Conservation (phyloP, 768 basidiomycete species). For the Mycena kentingensis region DNA sequence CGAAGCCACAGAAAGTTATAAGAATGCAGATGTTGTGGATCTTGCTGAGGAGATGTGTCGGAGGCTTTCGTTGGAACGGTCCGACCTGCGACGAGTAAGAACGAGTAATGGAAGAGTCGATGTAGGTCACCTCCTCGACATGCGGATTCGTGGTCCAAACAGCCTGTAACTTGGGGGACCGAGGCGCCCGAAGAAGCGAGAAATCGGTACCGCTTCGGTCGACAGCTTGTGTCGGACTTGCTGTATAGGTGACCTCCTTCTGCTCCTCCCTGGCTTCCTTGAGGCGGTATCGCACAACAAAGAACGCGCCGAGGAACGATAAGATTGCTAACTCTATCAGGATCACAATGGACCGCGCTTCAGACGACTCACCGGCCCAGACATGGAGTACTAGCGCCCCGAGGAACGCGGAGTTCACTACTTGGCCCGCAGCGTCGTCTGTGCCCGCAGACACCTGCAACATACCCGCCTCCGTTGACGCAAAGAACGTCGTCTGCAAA, state of each 20-base stretch:
- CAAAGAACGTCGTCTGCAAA: slow-evolving; percentile 61
- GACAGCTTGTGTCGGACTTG: slow-evolving; percentile 13
- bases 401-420: slow-evolving; percentile 49
- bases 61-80: slow-evolving; percentile 42
- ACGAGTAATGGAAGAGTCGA: too few relatives aligned
- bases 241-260: slow-evolving; percentile 35
- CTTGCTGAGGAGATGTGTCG: slow-evolving; percentile 49
- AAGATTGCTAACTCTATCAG: slow-evolving; percentile 28
- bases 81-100: too few relatives aligned
- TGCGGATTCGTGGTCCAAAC: slow-evolving; percentile 51
- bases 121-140: slow-evolving; percentile 50
- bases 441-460: slow-evolving; percentile 34
- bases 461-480: slow-evolving; percentile 56
- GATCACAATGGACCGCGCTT: not conserved
- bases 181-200: not conserved
- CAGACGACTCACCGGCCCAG: slow-evolving; percentile 43
- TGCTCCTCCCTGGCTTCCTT: slow-evolving; percentile 54
- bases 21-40: slow-evolving; percentile 52
- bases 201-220: not conserved
- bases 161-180: slow-evolving; percentile 20
- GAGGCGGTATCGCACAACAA: slow-evolving; percentile 56
- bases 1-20: slow-evolving; percentile 50
- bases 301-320: slow-evolving; percentile 58
- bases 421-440: slow-evolving; percentile 25
- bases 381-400: slow-evolving; percentile 58